phyloP scores from a whole-genome alignment of 2,329 filamentous ascomycete species.

The Fusarium torreyae region DNA sequence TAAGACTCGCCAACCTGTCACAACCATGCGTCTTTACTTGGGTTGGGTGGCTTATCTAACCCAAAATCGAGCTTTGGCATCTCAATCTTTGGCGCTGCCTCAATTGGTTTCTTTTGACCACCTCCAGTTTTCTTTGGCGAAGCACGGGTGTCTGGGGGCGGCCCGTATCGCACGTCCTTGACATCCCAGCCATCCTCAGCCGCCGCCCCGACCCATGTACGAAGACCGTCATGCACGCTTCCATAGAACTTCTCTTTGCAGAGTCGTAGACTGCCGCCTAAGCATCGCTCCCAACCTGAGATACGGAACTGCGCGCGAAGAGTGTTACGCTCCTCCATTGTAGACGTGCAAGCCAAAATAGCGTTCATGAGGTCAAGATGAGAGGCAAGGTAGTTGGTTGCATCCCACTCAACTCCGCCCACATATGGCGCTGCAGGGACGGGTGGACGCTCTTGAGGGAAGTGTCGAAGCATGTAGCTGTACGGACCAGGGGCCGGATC shows the following conservation, averaged over 20 bases:
- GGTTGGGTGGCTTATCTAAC: conserved; percentile 52
- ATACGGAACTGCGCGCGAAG: conserved; percentile 84
- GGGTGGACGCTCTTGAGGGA: conserved; percentile 88
- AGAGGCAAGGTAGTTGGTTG: conserved; percentile 93
- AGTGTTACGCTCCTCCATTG: conserved; percentile 77
- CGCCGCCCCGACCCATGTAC: conserved; percentile 91
- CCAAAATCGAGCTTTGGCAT: conserved; percentile 70
- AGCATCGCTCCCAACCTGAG: conserved; percentile 91
- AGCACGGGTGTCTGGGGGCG: conserved; percentile 55
- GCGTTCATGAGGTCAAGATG: conserved; percentile 96
- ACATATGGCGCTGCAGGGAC: conserved; percentile 96
- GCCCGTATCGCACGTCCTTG: conserved; percentile 83
- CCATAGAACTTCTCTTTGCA: conserved; percentile 99
- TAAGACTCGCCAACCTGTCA: conserved; percentile 36
- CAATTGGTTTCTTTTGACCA: conserved; percentile 65
- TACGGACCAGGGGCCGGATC: conserved; percentile 58
- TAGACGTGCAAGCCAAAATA: conserved; percentile 85
- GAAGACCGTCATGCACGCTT: conserved; percentile 88
- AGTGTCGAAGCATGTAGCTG: conserved; percentile 78
- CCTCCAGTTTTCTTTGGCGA: conserved; percentile 54
- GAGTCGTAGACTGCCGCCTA: conserved; percentile 86
- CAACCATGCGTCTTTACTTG: conserved; percentile 54
- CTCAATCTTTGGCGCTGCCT: conserved; percentile 73
- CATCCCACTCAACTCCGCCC: conserved; percentile 98
- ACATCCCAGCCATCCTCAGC: conserved; percentile 91